Base-by-base conservation (phyloP, 164 flowering plant species). In the Vitis rotundifolia region DNA sequence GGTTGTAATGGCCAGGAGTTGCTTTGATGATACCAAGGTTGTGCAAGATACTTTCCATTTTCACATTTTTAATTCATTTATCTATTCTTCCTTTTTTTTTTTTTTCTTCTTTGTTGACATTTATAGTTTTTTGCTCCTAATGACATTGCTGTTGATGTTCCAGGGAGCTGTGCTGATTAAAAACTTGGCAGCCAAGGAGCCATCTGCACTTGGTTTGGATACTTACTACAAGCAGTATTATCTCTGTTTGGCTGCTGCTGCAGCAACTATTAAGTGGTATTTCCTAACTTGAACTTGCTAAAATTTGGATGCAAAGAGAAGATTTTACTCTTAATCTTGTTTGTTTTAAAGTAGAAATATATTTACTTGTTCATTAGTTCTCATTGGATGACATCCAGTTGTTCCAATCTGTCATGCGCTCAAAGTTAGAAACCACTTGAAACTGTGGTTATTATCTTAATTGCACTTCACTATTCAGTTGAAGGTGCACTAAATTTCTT, bases 21-120 rank as follows among this genome's bases (percentile, higher is more conserved):
- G 93, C 83, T 96, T 96, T 82, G 98, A 96, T 82, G 99, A 96
- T 82, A 96, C 98, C 64, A 93, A 90, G 97, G 99, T 95, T 73
- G 13, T 75, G 13, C 64, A 8, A 61, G 11, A 70, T 51, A 52
- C 59, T 49, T 66, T 29, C 63, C 47, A 61, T 71, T 19, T 59
- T 63, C 22, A 55, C 19, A 4, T n/a, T 66, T 22, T 37, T 19
- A 13, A 14, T 69, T 37, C 44, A 37, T 37, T 37, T 37, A 37
- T 37, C 44, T 37, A 37, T 37, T 37, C 44, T 37, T 37, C 44
- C 44, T 6, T 37, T 37, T 3, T 37, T 31, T 31, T 37, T 37
- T 37, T 37, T 37, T 2, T 37, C 37, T 37, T 37, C 3, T 37
- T 55, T 69, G 66, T 49, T 63, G 47, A 57, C 11, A 13, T 56